Evolutionary conservation across 345 rosid species (phyloP).

Genomic region (Moricandia arvensis): DNA sequence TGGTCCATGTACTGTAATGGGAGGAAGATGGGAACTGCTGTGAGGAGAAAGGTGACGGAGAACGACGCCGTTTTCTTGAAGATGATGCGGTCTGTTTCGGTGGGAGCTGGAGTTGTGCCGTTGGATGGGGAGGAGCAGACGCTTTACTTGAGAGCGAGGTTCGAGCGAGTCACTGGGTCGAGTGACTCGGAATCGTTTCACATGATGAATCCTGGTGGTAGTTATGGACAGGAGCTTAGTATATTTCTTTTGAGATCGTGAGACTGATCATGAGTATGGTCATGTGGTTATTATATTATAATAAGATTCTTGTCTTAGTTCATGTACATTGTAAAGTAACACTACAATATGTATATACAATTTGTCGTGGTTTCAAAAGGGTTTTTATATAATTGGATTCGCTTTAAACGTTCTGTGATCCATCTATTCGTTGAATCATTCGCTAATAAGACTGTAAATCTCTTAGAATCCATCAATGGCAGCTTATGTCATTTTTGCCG

Average conservation of each 20-base stretch:
- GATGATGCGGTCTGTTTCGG: slow-evolving; percentile 76
- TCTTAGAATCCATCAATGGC: not conserved
- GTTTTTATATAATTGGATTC: not conserved
- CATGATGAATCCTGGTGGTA: slow-evolving; percentile 72
- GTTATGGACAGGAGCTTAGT: slow-evolving; percentile 73
- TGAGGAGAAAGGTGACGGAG: slow-evolving; percentile 48
- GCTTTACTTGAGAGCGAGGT: slow-evolving; percentile 64
- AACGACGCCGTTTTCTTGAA: slow-evolving; percentile 55
- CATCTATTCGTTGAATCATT: too few species aligned
- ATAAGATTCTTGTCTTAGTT: not conserved
- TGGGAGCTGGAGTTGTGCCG: slow-evolving; percentile 74
- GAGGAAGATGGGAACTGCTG: slow-evolving; percentile 71
- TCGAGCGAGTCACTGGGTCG: slow-evolving; percentile 72
- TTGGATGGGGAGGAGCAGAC: slow-evolving; percentile 46
- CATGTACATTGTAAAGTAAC: slow-evolving; percentile 1
- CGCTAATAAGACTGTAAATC: not conserved
- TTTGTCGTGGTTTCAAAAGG: not conserved
- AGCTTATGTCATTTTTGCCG: too few species aligned
- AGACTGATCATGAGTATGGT: slow-evolving; percentile 16
- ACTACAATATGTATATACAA: not conserved
- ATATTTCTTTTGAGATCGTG: slow-evolving; percentile 67
- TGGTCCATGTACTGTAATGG: slow-evolving; percentile 92
- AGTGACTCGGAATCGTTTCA: slow-evolving; percentile 74
- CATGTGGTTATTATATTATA: slow-evolving; percentile 17
- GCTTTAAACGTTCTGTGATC: not conserved